Percentiles rank a stretch among this genome's conserved stretches.
These are phyloP conservation scores for Clarireedia sp. DNA, from an alignment of 2,329 filamentous ascomycete species.

Conservation along the genomic window DNA sequence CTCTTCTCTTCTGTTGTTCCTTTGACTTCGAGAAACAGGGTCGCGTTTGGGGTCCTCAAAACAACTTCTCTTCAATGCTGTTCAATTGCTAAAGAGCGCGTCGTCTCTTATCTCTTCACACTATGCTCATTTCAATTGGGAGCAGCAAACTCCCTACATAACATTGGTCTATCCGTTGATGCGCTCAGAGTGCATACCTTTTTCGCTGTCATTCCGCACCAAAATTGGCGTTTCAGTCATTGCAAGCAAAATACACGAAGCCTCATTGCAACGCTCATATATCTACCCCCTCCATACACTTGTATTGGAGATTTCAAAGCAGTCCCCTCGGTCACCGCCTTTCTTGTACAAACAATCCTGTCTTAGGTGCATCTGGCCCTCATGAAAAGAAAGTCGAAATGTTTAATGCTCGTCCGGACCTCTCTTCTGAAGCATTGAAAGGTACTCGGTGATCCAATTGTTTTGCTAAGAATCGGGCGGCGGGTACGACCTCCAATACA, in stretches of 20 bases:
- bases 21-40: not conserved
- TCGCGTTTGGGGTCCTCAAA: not conserved
- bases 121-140: conserved; percentile 8
- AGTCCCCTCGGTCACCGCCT: conserved; percentile 17
- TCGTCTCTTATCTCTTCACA: conserved; percentile 1
- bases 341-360: conserved; percentile 13
- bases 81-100: not conserved
- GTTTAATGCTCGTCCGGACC: conserved; percentile 26
- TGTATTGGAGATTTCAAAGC: not conserved
- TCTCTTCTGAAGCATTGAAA: conserved; percentile 31
- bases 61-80: not conserved
- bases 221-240: conserved; percentile 6
- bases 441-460: conserved; percentile 18
- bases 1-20: not conserved
- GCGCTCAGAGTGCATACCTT: not conserved
- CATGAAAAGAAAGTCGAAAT: conserved; percentile 24
- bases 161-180: conserved; percentile 2
- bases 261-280: conserved; percentile 3
- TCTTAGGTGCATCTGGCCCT: conserved; percentile 23
- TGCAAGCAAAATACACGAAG: not conserved
- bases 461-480: not conserved
- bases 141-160: conserved; percentile 1
- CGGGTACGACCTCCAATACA: conserved; percentile 14
- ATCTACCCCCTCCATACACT: not conserved
- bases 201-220: conserved; percentile 1